These are phyloP conservation scores for Phaffomyces antillensis DNA, from an alignment of 805 yeast genomes.

Conservation along the genomic window DNA sequence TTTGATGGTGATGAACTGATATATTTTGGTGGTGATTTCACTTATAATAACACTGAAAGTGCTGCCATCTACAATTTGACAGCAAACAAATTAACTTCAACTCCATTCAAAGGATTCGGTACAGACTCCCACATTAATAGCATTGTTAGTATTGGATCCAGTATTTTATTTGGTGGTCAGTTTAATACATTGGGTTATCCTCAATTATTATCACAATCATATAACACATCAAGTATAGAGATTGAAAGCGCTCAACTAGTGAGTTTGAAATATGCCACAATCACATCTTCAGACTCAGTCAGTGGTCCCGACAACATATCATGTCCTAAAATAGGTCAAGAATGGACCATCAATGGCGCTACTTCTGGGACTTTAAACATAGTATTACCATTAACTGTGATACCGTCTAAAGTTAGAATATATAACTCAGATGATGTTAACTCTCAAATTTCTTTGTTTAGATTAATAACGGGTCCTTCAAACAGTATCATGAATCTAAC, in stretches of 20 bases:
- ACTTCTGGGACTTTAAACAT: constrained; percentile 63
- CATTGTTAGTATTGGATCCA: constrained; percentile 45
- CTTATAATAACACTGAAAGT: constrained; percentile 45
- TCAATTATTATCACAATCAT: constrained; percentile 20
- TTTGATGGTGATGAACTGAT: constrained; percentile 45
- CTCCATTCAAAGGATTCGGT: constrained; percentile 77
- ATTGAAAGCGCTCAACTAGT: constrained; percentile 53
- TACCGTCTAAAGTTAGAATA: constrained; percentile 68
- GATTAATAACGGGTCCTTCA: constrained; percentile 71
- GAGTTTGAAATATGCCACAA: constrained; percentile 48
- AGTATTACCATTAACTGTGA: constrained; percentile 44
- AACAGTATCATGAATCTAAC: constrained; percentile 89
- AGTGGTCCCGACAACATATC: constrained; percentile 22
- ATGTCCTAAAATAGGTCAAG: constrained; percentile 47
- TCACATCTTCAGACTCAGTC: constrained; percentile 35
- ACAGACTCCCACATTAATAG: constrained; percentile 50
- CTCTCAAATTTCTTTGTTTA: constrained; percentile 48
- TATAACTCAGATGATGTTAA: constrained; percentile 48
- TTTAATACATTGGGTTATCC: constrained; percentile 41
- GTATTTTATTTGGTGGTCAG: constrained; percentile 73
- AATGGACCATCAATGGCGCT: constrained; percentile 47
- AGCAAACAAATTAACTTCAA: constrained; percentile 31
- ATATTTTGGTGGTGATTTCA: constrained; percentile 77
- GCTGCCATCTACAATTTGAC: constrained; percentile 57
- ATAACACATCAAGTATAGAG: constrained; percentile 33